These are phyloP conservation scores for Pestalotiopsis sp. DNA, from an alignment of 2,329 filamentous ascomycete species.

Conservation along the genomic window DNA sequence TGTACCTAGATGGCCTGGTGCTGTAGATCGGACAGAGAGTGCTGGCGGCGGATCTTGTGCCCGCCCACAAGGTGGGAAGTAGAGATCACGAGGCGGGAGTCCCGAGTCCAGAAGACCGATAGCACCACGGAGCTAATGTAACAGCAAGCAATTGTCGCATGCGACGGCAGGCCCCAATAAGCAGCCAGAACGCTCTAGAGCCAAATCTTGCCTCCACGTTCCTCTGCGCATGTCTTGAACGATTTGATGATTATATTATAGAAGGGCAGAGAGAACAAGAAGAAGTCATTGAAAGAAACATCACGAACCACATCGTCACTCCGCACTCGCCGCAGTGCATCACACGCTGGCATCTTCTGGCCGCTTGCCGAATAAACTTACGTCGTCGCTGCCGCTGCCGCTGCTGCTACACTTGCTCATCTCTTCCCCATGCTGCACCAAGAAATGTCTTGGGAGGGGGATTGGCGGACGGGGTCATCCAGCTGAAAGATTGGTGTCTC, in stretches of 20 bases:
- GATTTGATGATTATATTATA: neutral
- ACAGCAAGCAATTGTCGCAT: neutral
- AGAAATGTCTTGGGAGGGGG: too few relatives aligned
- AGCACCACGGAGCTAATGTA: neutral
- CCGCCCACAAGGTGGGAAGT: too few relatives aligned
- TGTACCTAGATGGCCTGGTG: too few relatives aligned
- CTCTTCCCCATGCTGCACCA: neutral
- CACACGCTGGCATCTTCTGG: too few relatives aligned
- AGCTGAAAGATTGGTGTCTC: neutral
- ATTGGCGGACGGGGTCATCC: neutral
- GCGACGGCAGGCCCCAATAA: slow-evolving; percentile 6
- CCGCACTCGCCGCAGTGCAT: neutral
- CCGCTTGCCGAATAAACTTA: too few relatives aligned
- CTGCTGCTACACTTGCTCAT: neutral
- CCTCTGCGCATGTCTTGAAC: neutral
- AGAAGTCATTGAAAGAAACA: neutral
- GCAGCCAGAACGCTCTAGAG: slow-evolving; percentile 11
- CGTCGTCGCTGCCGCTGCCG: too few relatives aligned
- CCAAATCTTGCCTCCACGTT: neutral
- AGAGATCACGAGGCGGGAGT: neutral
- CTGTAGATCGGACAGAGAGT: too few relatives aligned
- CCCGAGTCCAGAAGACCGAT: neutral
- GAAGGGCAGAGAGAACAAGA: neutral
- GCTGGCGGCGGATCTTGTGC: too few relatives aligned
- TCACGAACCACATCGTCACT: neutral